Base-by-base conservation (phyloP, 2,329 filamentous ascomycete species). In the Neopestalotiopsis sp. region DNA sequence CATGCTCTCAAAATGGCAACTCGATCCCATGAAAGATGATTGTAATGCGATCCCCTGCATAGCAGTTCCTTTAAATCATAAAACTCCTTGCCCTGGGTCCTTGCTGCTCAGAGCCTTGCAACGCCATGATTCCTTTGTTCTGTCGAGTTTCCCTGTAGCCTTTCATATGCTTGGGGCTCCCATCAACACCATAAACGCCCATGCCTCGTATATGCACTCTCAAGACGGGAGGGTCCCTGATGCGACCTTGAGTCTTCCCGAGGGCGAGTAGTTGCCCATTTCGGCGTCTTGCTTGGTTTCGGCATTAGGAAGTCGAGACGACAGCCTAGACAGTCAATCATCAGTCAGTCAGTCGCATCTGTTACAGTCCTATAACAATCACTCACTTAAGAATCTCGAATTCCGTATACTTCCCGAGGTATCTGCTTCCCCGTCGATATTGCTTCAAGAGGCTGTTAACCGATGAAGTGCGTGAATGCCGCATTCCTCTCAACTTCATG, bases 361-460 rank as follows among this genome's bases (percentile, higher is more conserved):
- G 20, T 42, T 10, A 28, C 24, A 28, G 24, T 20, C n/a, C 2
- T 10, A 42, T 30, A 63, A 63, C 66, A 61, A 49, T 24, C 42
- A 81, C 88, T 76, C 82, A 93, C 92, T 87, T 90, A 40, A 97
- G 83, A 65, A 94, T 80, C 80, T 98, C 95, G 79, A 97, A 98
- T 71, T 93, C 90, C 69, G 87, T 86, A 75, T 93, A 93, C 71
- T 87, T 91, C 70, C 84, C 84, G 56, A 98, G 82, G 74, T 95
- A 93, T 66, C 84, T 85, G 20, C 84, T 82, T 0, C 89, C 91
- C 65, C 94, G 86, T 24, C 94, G 90, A 81, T 97, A 97, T 3
- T 89, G 86, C 76, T 90, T 90, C 14, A 97, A 81, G 17, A 92
- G 80, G 38, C 84, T 80, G 53, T 84, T 84, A 0, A 89, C 85